phyloP scores from a whole-genome alignment of 2,329 filamentous ascomycete species.

The Atkinsonella hypoxylon region DNA sequence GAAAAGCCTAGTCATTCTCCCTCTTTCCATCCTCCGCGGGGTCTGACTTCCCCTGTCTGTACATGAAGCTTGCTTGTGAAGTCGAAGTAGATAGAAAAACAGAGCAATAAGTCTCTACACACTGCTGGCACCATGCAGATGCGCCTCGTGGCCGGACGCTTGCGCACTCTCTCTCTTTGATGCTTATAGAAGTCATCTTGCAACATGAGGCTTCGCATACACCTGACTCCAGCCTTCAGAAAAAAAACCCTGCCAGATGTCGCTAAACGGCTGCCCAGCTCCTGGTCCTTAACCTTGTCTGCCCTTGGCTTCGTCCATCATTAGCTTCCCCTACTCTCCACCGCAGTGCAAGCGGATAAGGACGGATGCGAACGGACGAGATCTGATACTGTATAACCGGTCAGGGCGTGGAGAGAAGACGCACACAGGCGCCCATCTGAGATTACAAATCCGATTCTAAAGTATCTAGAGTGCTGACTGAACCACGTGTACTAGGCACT shows the following conservation, averaged over 20 bases:
- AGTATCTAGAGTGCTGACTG: neutral
- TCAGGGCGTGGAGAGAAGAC: too few relatives aligned
- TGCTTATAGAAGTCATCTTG: neutral
- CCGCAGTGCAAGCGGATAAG: neutral
- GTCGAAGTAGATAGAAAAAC: neutral
- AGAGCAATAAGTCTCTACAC: too few relatives aligned
- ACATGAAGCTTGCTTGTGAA: neutral
- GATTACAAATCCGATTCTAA: neutral
- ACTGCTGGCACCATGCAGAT: too few relatives aligned
- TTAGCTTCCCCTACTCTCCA: neutral
- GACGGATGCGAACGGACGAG: neutral
- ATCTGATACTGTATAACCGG: neutral
- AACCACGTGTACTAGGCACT: slow-evolving; percentile 22
- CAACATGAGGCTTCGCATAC: neutral
- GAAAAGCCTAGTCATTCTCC: neutral
- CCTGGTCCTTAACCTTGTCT: neutral
- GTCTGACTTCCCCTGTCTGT: neutral
- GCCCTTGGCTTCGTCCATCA: neutral
- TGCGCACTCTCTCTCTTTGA: too few relatives aligned
- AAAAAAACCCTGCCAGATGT: neutral
- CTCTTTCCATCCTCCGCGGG: neutral
- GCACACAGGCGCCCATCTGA: neutral
- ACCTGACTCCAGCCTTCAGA: neutral
- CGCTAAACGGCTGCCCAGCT: neutral
- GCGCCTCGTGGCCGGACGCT: too few relatives aligned